Conservation (phyloP, 139 green algal species). For the Protoeuglena noctilucae region DNA sequence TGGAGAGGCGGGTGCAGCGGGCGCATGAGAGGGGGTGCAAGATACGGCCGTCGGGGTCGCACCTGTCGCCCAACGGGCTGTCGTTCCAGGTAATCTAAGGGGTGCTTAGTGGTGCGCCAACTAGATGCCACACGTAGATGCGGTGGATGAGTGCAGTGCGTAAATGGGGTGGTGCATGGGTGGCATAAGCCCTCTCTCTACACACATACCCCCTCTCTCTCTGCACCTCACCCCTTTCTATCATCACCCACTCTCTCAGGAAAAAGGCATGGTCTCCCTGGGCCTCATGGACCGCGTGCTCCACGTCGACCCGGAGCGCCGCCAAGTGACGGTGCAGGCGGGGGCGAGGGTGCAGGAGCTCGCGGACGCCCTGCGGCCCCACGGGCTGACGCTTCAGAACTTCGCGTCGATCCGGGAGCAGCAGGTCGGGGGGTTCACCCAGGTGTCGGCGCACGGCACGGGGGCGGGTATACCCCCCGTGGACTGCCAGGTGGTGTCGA, state of each 20-base stretch:
- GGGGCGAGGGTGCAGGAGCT: conserved; percentile 58
- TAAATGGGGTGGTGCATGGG: too few relatives aligned
- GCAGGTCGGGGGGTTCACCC: conserved; percentile 79
- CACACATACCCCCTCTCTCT: too few relatives aligned
- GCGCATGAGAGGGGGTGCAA: conserved; percentile 19
- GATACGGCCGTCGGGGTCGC: conserved; percentile 64
- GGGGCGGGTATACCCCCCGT: conserved; percentile 76
- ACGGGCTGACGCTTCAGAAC: conserved; percentile 88
- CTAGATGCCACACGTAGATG: too few relatives aligned
- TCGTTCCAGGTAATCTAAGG: conserved; percentile 46
- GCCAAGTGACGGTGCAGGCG: conserved; percentile 48
- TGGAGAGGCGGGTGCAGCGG: conserved; percentile 28
- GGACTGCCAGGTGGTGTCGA: conserved; percentile 69
- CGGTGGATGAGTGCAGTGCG: too few relatives aligned
- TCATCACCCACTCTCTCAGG: too few relatives aligned
- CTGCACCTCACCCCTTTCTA: too few relatives aligned
- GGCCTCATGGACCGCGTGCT: conserved; percentile 75
- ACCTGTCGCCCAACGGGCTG: conserved; percentile 80
- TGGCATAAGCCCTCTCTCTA: too few relatives aligned
- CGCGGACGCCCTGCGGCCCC: conserved; percentile 49
- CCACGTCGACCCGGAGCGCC: conserved; percentile 44
- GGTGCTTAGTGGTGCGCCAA: too few relatives aligned
- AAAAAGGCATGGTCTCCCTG: conserved; percentile 84
- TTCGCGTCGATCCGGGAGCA: conserved; percentile 91
- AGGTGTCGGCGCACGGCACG: conserved; percentile 82